Percentiles rank a stretch among this genome's conserved stretches.
These are phyloP conservation scores for Suillus bovinus DNA, from an alignment of 768 basidiomycete genomes.

Conservation along the genomic window DNA sequence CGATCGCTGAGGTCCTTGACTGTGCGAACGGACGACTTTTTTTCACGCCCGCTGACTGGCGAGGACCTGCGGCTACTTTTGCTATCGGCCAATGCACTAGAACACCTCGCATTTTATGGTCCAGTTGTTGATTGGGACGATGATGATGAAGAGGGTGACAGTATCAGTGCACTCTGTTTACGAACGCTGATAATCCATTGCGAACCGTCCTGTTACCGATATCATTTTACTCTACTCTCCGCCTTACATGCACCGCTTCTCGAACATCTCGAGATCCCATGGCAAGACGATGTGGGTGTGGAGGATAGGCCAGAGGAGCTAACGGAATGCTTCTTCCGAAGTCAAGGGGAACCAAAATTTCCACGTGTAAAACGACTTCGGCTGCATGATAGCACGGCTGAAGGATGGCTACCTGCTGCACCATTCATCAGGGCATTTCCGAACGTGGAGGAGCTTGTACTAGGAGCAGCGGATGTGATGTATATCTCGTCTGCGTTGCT, in stretches of 20 bases:
- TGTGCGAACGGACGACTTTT: constrained; percentile 12
- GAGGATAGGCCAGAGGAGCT: constrained; percentile 12
- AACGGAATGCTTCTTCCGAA: constrained; percentile 4
- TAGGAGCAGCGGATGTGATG: too few species aligned
- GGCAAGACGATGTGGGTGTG: constrained; percentile 9
- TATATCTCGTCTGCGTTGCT: too few species aligned
- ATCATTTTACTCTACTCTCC: constrained; percentile 17
- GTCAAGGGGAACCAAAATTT: constrained; percentile 7
- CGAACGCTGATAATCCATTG: constrained; percentile 20
- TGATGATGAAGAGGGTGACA: not conserved
- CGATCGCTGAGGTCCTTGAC: constrained; percentile 15
- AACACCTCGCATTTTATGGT: too few species aligned
- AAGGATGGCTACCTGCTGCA: too few species aligned
- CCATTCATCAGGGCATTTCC: too few species aligned
- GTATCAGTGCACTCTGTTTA: constrained; percentile 3
- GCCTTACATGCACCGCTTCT: constrained; percentile 14
- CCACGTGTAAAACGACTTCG: constrained; percentile 5
- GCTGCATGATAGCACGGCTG: too few species aligned
- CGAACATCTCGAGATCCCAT: constrained; percentile 18
- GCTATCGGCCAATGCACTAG: too few species aligned
- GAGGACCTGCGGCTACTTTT: too few species aligned
- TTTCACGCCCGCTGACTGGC: not conserved
- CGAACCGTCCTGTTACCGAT: constrained; percentile 16
- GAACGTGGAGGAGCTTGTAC: too few species aligned
- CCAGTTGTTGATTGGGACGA: too few species aligned